These are phyloP conservation scores for Dictyostelium intermedium DNA, from an alignment of 78 protist species.

Conservation along the genomic window DNA sequence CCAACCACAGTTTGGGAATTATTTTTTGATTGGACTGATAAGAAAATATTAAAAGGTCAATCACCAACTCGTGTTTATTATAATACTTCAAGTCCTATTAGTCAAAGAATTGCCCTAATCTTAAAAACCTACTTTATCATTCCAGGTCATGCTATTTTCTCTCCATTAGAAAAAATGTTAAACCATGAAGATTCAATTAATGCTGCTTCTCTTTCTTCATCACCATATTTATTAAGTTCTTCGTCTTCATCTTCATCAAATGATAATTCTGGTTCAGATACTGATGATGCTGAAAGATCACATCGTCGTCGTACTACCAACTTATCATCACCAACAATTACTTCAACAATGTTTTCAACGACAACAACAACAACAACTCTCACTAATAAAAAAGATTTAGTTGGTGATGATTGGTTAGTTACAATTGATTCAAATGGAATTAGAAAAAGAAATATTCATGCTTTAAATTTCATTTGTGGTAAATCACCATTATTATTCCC, in stretches of 20 bases:
- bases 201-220: too few species aligned
- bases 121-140: conserved; percentile 37
- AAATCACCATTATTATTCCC: conserved; percentile 48
- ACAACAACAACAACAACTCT: neutral
- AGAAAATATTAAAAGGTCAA: conserved; percentile 37
- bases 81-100: conserved; percentile 25
- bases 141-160: conserved; percentile 13
- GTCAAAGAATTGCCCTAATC: conserved; percentile 15
- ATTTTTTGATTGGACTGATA: conserved; percentile 11
- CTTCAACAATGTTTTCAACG: neutral
- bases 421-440: conserved; percentile 39
- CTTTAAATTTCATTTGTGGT: neutral
- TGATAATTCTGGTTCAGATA: neutral
- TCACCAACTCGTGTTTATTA: conserved; percentile 30
- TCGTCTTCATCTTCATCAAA: neutral
- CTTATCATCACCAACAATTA: neutral
- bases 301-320: neutral
- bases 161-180: conserved; percentile 28
- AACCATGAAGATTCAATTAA: neutral
- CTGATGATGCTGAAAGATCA: neutral
- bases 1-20: conserved; percentile 58
- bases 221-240: neutral
- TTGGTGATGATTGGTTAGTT: conserved; percentile 67
- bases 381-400: neutral
- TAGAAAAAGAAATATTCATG: conserved; percentile 18